Evolutionary conservation across 2,329 filamentous ascomycete genomes (phyloP).

Genomic region (Alternaria incomplexa): DNA sequence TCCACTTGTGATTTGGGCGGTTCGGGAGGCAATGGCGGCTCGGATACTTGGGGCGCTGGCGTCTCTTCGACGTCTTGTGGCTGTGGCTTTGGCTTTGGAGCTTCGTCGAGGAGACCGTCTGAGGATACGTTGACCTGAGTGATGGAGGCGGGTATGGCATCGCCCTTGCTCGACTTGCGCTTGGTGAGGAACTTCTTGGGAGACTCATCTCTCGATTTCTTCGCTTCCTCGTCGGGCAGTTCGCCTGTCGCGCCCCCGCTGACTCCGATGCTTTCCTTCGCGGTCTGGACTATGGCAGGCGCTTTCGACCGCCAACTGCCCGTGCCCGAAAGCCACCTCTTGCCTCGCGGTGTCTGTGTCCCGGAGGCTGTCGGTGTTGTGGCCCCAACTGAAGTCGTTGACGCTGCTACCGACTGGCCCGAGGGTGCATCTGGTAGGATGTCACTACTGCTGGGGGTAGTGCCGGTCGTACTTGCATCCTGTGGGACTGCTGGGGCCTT

Average conservation of each 20-base stretch:
- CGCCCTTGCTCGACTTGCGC: slow-evolving; percentile 54
- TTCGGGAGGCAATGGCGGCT: slow-evolving; percentile 54
- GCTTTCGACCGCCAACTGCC: slow-evolving; percentile 57
- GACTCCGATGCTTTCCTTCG: slow-evolving; percentile 55
- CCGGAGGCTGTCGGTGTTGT: slow-evolving; percentile 22
- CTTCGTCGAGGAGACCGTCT: slow-evolving; percentile 40
- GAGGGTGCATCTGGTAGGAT: slow-evolving; percentile 20
- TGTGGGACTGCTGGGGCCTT: slow-evolving; percentile 13
- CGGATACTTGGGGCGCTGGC: slow-evolving; percentile 21
- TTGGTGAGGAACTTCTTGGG: slow-evolving; percentile 50
- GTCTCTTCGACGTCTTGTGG: slow-evolving; percentile 18
- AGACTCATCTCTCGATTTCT: slow-evolving; percentile 34
- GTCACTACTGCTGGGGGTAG: slow-evolving; percentile 23
- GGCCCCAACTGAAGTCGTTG: slow-evolving; percentile 16
- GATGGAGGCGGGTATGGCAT: slow-evolving; percentile 52
- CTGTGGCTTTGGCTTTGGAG: slow-evolving; percentile 25
- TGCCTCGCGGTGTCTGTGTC: slow-evolving; percentile 31
- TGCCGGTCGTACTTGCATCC: slow-evolving; percentile 13
- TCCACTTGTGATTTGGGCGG: slow-evolving; percentile 30
- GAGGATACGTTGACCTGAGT: slow-evolving; percentile 55
- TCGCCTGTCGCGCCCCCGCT: slow-evolving; percentile 53
- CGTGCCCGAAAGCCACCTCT: slow-evolving; percentile 52
- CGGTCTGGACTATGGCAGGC: slow-evolving; percentile 54
- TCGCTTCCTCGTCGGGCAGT: slow-evolving; percentile 39
- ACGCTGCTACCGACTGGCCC: slow-evolving; percentile 18